Percentiles rank a stretch among this genome's conserved stretches.
Evolutionary conservation across 1,284 basidiomycete genomes (phyloP).

Genomic region (Pterula multifida): DNA sequence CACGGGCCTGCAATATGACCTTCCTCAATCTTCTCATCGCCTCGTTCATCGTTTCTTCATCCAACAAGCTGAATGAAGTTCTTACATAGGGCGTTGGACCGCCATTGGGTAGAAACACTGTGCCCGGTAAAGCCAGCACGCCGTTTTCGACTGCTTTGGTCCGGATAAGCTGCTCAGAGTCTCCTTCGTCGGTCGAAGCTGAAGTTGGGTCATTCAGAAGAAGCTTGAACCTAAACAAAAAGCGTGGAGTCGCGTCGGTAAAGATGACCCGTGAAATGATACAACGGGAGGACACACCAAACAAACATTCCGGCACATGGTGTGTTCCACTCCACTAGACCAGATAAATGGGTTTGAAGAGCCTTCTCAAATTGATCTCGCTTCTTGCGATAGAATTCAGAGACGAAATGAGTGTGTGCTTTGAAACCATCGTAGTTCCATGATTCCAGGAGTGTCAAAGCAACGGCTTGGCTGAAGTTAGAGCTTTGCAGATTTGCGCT

Average conservation of each 20-base stretch:
- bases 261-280: constrained; percentile 7
- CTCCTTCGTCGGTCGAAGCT: constrained; percentile 28
- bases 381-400: constrained; percentile 71
- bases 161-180: constrained; percentile 70
- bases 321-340: constrained; percentile 71
- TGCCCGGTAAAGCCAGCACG: constrained; percentile 82
- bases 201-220: constrained; percentile 23
- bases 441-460: constrained; percentile 53
- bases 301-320: constrained; percentile 91
- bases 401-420: constrained; percentile 59
- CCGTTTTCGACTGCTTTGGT: constrained; percentile 72
- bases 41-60: constrained; percentile 60
- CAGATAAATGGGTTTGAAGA: constrained; percentile 63
- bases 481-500: constrained; percentile 73
- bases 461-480: constrained; percentile 70
- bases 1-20: neutral
- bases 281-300: constrained; percentile 37
- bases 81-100: constrained; percentile 63
- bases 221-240: constrained; percentile 52
- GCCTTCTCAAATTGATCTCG: constrained; percentile 73
- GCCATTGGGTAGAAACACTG: constrained; percentile 63
- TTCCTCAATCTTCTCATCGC: constrained; percentile 52
- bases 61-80: constrained; percentile 70
- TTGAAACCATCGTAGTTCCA: constrained; percentile 78
- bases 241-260: too few relatives aligned